Evolutionary conservation across 345 rosid genomes (phyloP).

Genomic region (Ceriops decandra): DNA sequence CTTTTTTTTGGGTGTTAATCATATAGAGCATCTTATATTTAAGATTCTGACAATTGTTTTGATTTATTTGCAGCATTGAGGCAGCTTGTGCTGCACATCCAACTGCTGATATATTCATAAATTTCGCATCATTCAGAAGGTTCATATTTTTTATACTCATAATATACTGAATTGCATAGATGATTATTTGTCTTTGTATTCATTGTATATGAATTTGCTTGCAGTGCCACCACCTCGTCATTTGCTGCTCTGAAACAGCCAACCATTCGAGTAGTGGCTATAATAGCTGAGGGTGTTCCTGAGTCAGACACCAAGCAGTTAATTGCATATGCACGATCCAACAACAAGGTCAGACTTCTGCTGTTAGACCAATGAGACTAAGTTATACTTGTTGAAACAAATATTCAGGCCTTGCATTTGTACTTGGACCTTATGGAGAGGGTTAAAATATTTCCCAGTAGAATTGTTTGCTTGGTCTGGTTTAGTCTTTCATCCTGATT

Average conservation of each 20-base stretch:
- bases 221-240: conserved; percentile 96
- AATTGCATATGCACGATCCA: conserved; percentile 86
- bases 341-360: conserved; percentile 64
- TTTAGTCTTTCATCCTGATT: conserved; percentile 10
- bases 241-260: conserved; percentile 95
- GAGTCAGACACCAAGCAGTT: conserved; percentile 90
- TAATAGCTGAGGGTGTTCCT: conserved; percentile 99
- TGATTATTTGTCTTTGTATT: conserved; percentile 10
- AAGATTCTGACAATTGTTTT: conserved; percentile 6
- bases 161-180: conserved; percentile 1
- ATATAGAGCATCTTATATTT: neutral
- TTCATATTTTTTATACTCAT: conserved; percentile 11
- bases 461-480: neutral
- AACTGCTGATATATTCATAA: conserved; percentile 93
- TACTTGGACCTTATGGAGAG: neutral
- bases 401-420: neutral
- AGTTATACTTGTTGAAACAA: conserved; percentile 4
- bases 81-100: conserved; percentile 96
- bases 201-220: conserved; percentile 16
- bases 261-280: conserved; percentile 88
- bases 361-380: conserved; percentile 2
- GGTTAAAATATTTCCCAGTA: neutral
- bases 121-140: conserved; percentile 96
- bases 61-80: conserved; percentile 59
- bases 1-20: neutral